These are phyloP conservation scores for Teunomyces pallodes DNA, from an alignment of 805 yeast species.

Conservation along the genomic window DNA sequence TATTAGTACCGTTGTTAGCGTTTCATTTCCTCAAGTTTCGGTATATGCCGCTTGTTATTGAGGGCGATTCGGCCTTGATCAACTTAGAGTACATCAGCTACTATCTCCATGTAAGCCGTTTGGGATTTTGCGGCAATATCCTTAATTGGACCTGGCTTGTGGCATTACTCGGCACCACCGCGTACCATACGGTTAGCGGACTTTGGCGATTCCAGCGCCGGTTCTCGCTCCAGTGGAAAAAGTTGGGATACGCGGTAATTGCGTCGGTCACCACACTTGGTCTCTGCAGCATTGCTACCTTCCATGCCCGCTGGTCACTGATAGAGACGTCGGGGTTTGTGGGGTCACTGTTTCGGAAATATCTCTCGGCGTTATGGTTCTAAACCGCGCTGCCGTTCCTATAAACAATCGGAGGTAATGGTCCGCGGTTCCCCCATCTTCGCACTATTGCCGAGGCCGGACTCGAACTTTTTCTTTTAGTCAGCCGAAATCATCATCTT, in stretches of 20 bases:
- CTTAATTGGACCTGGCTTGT: constrained; percentile 30
- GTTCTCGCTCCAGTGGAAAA: constrained; percentile 39
- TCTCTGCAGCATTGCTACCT: constrained; percentile 30
- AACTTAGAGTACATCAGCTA: constrained; percentile 51
- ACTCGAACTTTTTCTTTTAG: neutral
- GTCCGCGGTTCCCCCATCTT: neutral
- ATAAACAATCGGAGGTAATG: neutral
- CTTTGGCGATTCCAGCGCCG: constrained; percentile 44
- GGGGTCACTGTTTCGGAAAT: constrained; percentile 27
- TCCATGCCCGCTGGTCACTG: constrained; percentile 14
- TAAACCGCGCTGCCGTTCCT: neutral
- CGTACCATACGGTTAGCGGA: constrained; percentile 58
- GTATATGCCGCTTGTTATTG: constrained; percentile 48
- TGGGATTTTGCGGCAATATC: constrained; percentile 16
- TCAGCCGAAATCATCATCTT: neutral
- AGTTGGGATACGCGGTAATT: constrained; percentile 43
- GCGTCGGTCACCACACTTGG: constrained; percentile 35
- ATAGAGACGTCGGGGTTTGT: constrained; percentile 26
- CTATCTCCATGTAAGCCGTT: constrained; percentile 12
- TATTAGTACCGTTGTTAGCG: constrained; percentile 42
- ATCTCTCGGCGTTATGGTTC: constrained; percentile 16
- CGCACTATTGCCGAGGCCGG: constrained; percentile 3
- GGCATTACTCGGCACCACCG: constrained; percentile 29
- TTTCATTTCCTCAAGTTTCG: constrained; percentile 51
- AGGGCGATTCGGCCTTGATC: constrained; percentile 63